Evolutionary conservation across 768 basidiomycete genomes (phyloP), one percentile per base, ranked within the genome.

Genomic region (Tulasnella calospora): DNA sequence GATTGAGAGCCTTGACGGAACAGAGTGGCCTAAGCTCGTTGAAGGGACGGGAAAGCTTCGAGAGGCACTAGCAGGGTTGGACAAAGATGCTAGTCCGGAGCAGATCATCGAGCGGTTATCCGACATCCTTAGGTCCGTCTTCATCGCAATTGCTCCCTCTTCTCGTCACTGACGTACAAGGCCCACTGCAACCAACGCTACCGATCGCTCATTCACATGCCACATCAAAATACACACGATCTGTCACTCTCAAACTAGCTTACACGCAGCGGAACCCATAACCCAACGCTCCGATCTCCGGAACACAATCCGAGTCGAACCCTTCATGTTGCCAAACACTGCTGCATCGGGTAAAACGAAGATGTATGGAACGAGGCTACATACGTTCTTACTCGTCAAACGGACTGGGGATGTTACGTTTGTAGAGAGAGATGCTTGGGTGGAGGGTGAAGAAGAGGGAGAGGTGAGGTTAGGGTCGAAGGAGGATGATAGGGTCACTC

Each of bases 11-110:
- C 79, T 83, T 75, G 90, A 87, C 46, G 90, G 87, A 55, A 85
- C 87, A 76, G 85, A 86, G 30, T 95, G 93, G 94, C 91, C 91
- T 35, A 95, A 95, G 85, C 89, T 95, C 8, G 83, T 86, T 74
- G 87, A 88, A 79, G 94, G 92, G 47, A 85, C 85, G 38, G 82
- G 83, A 41, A 84, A 41, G 30, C 51, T 79, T 46, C 21, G 27
- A n/a, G 74, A 74, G 67, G 40, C 86, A 13, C 85, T 95, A 79
- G 83, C 84, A 74, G 80, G 81, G 57, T 82, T 86, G 46, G 81
- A 83, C 79, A 82, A 86, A 82, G 76, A 84, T 73, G 80, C 84
- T 55, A 83, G 85, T 76, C 92, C 92, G 81, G 83, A 85, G 79
- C 85, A 87, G 76, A 86, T 94, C 79, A 85, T 86, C 74, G 89